phyloP scores from a whole-genome alignment of 805 yeast genomes.

The Debaryomyces hansenii region DNA sequence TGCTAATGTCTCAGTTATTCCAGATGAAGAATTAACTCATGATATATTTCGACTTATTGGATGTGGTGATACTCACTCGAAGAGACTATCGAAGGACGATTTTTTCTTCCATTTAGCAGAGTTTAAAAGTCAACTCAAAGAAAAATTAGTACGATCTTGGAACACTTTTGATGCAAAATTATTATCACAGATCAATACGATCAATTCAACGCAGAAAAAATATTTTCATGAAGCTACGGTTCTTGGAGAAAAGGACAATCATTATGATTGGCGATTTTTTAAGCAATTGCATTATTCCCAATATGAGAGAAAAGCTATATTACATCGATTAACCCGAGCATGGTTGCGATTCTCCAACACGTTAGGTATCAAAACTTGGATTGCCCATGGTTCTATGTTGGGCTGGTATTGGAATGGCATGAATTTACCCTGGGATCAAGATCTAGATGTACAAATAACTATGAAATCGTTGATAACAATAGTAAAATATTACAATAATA shows the following conservation, averaged over 20 bases:
- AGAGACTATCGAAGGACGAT: too few species aligned
- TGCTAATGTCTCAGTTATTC: background rate
- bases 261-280: slow-evolving; percentile 42
- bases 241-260: slow-evolving; percentile 12
- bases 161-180: too few species aligned
- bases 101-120: too few species aligned
- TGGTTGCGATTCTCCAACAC: slow-evolving; percentile 49
- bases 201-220: slow-evolving; percentile 13
- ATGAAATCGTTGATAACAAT: slow-evolving; percentile 41
- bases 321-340: slow-evolving; percentile 51
- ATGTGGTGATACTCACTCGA: background rate
- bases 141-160: too few species aligned
- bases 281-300: slow-evolving; percentile 15
- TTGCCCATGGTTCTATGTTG: slow-evolving; percentile 61
- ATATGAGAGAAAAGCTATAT: slow-evolving; percentile 36
- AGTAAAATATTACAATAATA: slow-evolving; percentile 47
- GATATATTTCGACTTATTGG: slow-evolving; percentile 1
- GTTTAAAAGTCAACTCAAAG: too few species aligned
- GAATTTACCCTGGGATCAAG: slow-evolving; percentile 64
- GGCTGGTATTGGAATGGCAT: slow-evolving; percentile 66
- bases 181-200: too few species aligned
- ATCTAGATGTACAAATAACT: slow-evolving; percentile 61
- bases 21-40: slow-evolving; percentile 1
- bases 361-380: slow-evolving; percentile 52
- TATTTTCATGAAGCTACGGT: slow-evolving; percentile 44